phyloP scores from a whole-genome alignment of 495 filamentous ascomycete species.

The Lentithecium fluviatile region DNA sequence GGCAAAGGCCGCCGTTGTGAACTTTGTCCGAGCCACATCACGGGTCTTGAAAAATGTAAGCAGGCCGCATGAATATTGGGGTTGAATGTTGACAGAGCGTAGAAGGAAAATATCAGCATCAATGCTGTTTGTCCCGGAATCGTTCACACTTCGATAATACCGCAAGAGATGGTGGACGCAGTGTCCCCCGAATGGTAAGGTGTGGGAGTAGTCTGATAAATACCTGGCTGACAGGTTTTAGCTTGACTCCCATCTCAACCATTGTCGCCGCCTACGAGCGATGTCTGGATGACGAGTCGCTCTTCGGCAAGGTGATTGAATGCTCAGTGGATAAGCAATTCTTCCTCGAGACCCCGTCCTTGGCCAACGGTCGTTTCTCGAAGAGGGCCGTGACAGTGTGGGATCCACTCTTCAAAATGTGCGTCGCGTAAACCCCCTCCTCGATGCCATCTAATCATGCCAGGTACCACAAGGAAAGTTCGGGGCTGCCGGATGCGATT shows the following conservation, averaged over 20 bases:
- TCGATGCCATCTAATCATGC: background rate
- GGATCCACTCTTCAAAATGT: conserved; percentile 47
- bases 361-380: conserved; percentile 38
- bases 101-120: conserved; percentile 45
- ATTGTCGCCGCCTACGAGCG: conserved; percentile 42
- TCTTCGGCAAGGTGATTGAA: conserved; percentile 42
- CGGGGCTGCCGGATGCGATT: conserved; percentile 43
- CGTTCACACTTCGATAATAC: conserved; percentile 44
- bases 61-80: background rate
- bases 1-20: conserved; percentile 46
- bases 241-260: conserved; percentile 42
- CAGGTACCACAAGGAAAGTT: conserved; percentile 42
- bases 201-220: no score
- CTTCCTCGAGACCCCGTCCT: conserved; percentile 37
- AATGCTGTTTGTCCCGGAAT: conserved; percentile 42
- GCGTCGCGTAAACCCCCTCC: background rate
- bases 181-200: conserved; percentile 40
- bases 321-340: conserved; percentile 41
- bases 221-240: no score
- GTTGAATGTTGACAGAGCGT: conserved; percentile 1
- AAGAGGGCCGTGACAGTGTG: conserved; percentile 42
- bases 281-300: conserved; percentile 40
- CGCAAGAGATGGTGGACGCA: conserved; percentile 42
- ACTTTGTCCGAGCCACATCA: conserved; percentile 41
- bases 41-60: conserved; percentile 41